A percentile compares a stretch with the other conserved stretches of the same genome.
Evolutionary conservation across 768 basidiomycete species (phyloP).

Genomic region (Suillus tomentosus): DNA sequence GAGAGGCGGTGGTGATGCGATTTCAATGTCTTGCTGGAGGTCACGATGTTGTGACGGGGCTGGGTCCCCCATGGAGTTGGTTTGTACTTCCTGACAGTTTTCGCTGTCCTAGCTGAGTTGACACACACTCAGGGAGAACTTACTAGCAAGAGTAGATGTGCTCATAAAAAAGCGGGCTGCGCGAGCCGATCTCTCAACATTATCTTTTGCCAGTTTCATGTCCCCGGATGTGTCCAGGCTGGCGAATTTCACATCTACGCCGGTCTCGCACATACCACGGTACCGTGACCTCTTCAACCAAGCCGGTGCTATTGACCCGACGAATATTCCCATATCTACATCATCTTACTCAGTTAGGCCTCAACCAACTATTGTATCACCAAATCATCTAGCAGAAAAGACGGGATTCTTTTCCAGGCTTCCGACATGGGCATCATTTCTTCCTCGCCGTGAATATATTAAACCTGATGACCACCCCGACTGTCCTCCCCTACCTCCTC

Average conservation of each 20-base stretch:
- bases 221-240: constrained; percentile 1
- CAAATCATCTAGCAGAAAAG: constrained; percentile 47
- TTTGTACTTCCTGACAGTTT: constrained; percentile 33
- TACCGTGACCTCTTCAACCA: constrained; percentile 49
- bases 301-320: constrained; percentile 26
- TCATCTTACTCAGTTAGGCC: constrained; percentile 18
- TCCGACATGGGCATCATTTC: constrained; percentile 42
- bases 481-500: constrained; percentile 43
- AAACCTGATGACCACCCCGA: constrained; percentile 47
- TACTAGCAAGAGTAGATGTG: constrained; percentile 34
- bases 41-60: constrained; percentile 35
- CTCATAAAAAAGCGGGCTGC: constrained; percentile 29
- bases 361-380: constrained; percentile 15
- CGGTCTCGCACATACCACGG: constrained; percentile 48
- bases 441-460: neutral
- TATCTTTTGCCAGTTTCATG: neutral
- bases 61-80: constrained; percentile 60
- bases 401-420: constrained; percentile 66
- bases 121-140: constrained; percentile 16
- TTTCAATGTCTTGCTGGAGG: constrained; percentile 58
- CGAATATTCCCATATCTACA: constrained; percentile 21
- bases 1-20: constrained; percentile 59
- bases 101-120: neutral
- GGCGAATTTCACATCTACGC: neutral
- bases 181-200: constrained; percentile 14